phyloP scores from a whole-genome alignment of 2,329 filamentous ascomycete species.

The Monilinia fructigena region DNA sequence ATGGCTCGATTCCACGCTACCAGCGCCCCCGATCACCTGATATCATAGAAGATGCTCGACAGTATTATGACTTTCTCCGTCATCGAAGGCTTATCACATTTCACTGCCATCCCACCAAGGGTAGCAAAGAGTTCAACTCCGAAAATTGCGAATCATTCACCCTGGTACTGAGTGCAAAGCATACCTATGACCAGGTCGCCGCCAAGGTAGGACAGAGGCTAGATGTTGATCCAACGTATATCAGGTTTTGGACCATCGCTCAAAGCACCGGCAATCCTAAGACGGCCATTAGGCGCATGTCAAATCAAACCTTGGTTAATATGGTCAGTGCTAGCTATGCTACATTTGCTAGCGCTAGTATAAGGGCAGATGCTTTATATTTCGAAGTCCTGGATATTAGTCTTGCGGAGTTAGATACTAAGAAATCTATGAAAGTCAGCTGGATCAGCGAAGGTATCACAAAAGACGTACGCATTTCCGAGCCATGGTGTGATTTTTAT shows the following conservation, averaged over 20 bases:
- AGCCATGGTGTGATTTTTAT: neutral
- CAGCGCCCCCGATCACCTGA: slow-evolving; percentile 26
- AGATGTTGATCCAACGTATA: slow-evolving; percentile 75
- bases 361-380: slow-evolving; percentile 75
- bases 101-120: slow-evolving; percentile 63
- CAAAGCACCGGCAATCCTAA: slow-evolving; percentile 74
- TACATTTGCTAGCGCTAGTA: slow-evolving; percentile 66
- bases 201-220: slow-evolving; percentile 79
- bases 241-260: slow-evolving; percentile 89
- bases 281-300: slow-evolving; percentile 69
- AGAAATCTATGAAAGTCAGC: slow-evolving; percentile 79
- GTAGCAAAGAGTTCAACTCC: slow-evolving; percentile 35
- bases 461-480: slow-evolving; percentile 68
- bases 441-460: slow-evolving; percentile 87
- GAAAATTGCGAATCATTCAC: slow-evolving; percentile 66
- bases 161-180: slow-evolving; percentile 79
- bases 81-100: slow-evolving; percentile 81
- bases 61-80: slow-evolving; percentile 91
- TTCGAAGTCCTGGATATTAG: slow-evolving; percentile 96
- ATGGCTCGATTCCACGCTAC: slow-evolving; percentile 9
- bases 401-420: slow-evolving; percentile 86
- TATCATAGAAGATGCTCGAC: slow-evolving; percentile 65
- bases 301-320: slow-evolving; percentile 63
- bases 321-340: slow-evolving; percentile 77
- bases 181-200: slow-evolving; percentile 83